Evolutionary conservation across 768 basidiomycete genomes (phyloP).

Genomic region (Mycena haematopus): DNA sequence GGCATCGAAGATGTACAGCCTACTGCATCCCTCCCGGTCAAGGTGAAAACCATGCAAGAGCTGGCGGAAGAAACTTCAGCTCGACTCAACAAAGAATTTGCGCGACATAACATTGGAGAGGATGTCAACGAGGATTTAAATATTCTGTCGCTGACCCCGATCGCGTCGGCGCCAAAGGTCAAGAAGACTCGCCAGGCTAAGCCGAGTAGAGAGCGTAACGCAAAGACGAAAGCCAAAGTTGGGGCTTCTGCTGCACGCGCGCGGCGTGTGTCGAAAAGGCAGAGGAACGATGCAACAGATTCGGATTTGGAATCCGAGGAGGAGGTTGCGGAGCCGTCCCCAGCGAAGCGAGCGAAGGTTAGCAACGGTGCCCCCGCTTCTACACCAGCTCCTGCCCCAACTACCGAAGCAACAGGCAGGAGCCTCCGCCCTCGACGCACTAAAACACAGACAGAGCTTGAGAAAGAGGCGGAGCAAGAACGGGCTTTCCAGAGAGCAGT

Average conservation of each 20-base stretch:
- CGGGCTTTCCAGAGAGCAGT: slow-evolving; percentile 55
- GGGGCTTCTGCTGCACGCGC: slow-evolving; percentile 32
- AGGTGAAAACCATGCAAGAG: slow-evolving; percentile 69
- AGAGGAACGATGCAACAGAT: slow-evolving; percentile 34
- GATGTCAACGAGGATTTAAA: slow-evolving; percentile 8
- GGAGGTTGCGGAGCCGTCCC: slow-evolving; percentile 27
- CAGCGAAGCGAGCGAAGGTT: slow-evolving; percentile 43
- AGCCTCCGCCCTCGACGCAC: slow-evolving; percentile 63
- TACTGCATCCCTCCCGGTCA: slow-evolving; percentile 5
- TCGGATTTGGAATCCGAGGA: slow-evolving; percentile 33
- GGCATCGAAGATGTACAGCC: slow-evolving; percentile 35
- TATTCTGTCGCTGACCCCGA: slow-evolving; percentile 8
- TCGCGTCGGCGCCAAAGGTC: slow-evolving; percentile 14
- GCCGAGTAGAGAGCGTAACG: slow-evolving; percentile 23
- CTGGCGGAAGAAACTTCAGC: slow-evolving; percentile 55
- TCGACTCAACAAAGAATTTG: slow-evolving; percentile 26
- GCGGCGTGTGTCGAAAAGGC: slow-evolving; percentile 30
- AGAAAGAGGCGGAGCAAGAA: slow-evolving; percentile 58
- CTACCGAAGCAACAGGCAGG: slow-evolving; percentile 42
- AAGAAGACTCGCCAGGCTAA: slow-evolving; percentile 24
- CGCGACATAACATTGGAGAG: slow-evolving; percentile 15
- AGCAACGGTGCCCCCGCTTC: slow-evolving; percentile 11
- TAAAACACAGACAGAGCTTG: slow-evolving; percentile 57
- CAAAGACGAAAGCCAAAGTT: slow-evolving; percentile 23
- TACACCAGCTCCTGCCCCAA: slow-evolving; percentile 13